Percentiles rank a stretch among this genome's conserved stretches.
Conservation (phyloP, 352 stramenopile species). For the Phytopythium ostracodes region DNA sequence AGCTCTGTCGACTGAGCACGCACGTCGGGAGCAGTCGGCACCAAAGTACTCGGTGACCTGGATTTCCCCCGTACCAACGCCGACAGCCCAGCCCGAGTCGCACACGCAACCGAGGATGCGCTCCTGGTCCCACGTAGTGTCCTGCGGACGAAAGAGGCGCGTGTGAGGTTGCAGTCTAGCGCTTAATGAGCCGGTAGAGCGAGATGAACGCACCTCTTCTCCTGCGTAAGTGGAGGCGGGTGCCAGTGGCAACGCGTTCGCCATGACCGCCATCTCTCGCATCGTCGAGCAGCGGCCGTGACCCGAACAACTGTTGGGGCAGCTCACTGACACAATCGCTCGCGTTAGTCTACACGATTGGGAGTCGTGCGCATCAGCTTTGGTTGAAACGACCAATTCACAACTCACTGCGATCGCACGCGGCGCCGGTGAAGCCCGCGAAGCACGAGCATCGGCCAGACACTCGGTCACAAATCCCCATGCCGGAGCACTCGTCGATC, state of each 20-base stretch:
- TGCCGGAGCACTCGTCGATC: slow-evolving; percentile 84
- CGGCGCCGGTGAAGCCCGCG: slow-evolving; percentile 66
- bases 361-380: not conserved
- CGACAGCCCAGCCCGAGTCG: slow-evolving; percentile 84
- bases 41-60: slow-evolving; percentile 89
- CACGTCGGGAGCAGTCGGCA: slow-evolving; percentile 79
- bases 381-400: not conserved
- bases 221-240: slow-evolving; percentile 60
- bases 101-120: slow-evolving; percentile 89
- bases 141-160: slow-evolving; percentile 12
- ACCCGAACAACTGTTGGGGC: slow-evolving; percentile 67
- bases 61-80: slow-evolving; percentile 58
- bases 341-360: not conserved
- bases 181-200: not conserved
- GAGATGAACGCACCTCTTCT: slow-evolving; percentile 20
- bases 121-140: slow-evolving; percentile 88
- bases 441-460: slow-evolving; percentile 80
- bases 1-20: slow-evolving; percentile 5
- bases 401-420: slow-evolving; percentile 67
- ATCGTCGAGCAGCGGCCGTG: slow-evolving; percentile 82
- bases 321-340: slow-evolving; percentile 29
- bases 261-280: slow-evolving; percentile 61
- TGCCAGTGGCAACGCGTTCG: slow-evolving; percentile 65
- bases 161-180: not conserved
- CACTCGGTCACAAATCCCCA: slow-evolving; percentile 76